phyloP scores from a whole-genome alignment of 345 rosid species.

The Erysimum cheiranthoides region DNA sequence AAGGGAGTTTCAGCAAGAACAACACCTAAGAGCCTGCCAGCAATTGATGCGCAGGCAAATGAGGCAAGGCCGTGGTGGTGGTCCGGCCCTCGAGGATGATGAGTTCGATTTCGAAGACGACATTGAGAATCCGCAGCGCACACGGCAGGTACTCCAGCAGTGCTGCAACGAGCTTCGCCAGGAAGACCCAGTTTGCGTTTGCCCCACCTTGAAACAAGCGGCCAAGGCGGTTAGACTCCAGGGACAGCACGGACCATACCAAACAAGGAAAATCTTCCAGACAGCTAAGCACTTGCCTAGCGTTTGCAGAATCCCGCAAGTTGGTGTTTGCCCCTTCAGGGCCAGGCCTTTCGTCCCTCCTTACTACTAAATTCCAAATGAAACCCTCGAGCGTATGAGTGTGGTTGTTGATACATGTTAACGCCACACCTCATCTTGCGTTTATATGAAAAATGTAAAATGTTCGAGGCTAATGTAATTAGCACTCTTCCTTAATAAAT shows the following conservation, averaged over 20 bases:
- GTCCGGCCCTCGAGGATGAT: background rate
- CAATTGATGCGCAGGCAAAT: background rate
- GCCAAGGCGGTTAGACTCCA: background rate
- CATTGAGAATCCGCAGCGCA: background rate
- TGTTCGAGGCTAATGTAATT: conserved; percentile 31
- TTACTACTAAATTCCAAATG: conserved; percentile 27
- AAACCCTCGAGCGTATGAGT: background rate
- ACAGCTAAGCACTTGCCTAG: conserved; percentile 28
- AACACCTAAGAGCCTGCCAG: conserved; percentile 20
- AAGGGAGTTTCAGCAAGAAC: conserved; percentile 9
- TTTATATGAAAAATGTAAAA: background rate
- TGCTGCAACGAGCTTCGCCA: conserved; percentile 31
- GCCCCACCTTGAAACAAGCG: conserved; percentile 15
- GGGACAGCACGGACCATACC: conserved; percentile 3
- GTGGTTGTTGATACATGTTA: conserved; percentile 19
- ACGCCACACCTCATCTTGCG: background rate
- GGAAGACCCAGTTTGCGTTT: conserved; percentile 8
- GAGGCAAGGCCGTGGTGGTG: background rate
- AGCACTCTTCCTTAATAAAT: conserved; percentile 15
- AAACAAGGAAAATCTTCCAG: background rate
- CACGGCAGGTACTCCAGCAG: background rate
- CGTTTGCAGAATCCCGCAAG: conserved; percentile 6
- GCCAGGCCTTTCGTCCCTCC: conserved; percentile 22
- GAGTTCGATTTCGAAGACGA: conserved; percentile 28
- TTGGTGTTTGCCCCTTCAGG: conserved; percentile 26